Evolutionary conservation across 179 eudicot genomes (phyloP), one percentile per base, ranked within the genome.

Genomic region (Silene coronaria): DNA sequence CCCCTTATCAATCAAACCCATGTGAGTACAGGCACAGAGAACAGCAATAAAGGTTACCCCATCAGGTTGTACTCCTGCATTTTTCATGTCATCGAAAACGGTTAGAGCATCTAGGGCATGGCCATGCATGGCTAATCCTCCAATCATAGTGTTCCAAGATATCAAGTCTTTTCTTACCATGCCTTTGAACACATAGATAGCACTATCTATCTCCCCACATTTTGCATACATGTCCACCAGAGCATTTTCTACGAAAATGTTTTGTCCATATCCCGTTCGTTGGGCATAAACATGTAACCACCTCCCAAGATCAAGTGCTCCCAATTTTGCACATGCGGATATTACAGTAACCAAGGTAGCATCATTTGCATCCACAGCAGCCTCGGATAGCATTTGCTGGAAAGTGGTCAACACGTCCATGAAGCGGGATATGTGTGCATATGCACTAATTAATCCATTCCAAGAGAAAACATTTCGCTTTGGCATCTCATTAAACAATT

Each of bases 141-240:
- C 36, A 27, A 63, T 63, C 67, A 63, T 63, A 30, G 67, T 63
- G 67, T 63, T 63, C 67, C 67, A 63, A 63, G 67, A 63, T 63
- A 63, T 27, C n/a, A 27, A 58, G 74, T 90, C 97, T 77, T 82
- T 92, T 60, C 22, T 79, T 59, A 19, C 61, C 87, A 92, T 86
- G 59, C 76, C 74, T 26, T 78, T 81, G 67, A 92, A 92, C 55
- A 86, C 86, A 77, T 73, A 70, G 22, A 83, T 63, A 6, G 96
- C 87, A 48, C 75, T 79, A 71, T 85, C 84, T 60, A 90, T 84
- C 30, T 82, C 70, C n/a, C 97, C 96, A 74, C 91, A 92, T 80
- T 92, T 92, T 19, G 94, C 92, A 79, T 89, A 91, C 92, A 92
- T 88, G 74, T 92, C 91, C 60, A 91, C 82, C 38, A 89, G 71